phyloP scores from a whole-genome alignment of 805 yeast species.

The Priceomyces fermenticarens region DNA sequence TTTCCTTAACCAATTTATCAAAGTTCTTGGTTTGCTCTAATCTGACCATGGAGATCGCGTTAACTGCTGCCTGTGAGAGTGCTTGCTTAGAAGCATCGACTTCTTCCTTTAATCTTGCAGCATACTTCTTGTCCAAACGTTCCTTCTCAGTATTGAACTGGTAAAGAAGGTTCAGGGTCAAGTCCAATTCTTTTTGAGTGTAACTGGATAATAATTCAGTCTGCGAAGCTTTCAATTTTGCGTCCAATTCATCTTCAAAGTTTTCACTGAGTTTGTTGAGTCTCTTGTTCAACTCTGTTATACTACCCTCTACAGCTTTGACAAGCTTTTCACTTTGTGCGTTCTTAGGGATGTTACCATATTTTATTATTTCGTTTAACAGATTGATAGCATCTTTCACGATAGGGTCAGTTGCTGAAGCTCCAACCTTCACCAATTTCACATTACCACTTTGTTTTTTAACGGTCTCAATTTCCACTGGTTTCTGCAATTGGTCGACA shows the following conservation, averaged over 20 bases:
- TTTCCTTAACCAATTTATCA: constrained; percentile 29
- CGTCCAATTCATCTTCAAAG: constrained; percentile 36
- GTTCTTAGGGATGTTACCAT: constrained; percentile 29
- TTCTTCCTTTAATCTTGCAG: constrained; percentile 57
- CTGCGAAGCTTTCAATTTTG: constrained; percentile 33
- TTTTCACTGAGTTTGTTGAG: constrained; percentile 28
- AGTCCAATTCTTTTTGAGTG: constrained; percentile 50
- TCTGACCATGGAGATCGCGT: constrained; percentile 65
- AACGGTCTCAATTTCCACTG: constrained; percentile 35
- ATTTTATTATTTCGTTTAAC: constrained; percentile 35
- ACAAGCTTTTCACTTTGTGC: constrained; percentile 27
- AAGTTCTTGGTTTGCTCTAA: constrained; percentile 61
- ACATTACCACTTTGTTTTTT: constrained; percentile 27
- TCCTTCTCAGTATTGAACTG: constrained; percentile 63
- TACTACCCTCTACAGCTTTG: constrained; percentile 29
- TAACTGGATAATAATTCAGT: constrained; percentile 37
- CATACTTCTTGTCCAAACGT: constrained; percentile 57
- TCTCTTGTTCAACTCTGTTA: constrained; percentile 28
- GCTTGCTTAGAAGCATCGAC: constrained; percentile 64
- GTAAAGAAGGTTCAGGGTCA: constrained; percentile 55
- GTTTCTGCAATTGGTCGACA: constrained; percentile 40
- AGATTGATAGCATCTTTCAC: constrained; percentile 35
- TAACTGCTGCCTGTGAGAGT: constrained; percentile 68
- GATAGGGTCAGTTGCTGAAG: constrained; percentile 27
- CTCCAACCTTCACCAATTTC: constrained; percentile 29